These are phyloP conservation scores for Iris macrosiphon DNA, from an alignment of 106 monocot genomes.

Conservation along the genomic window DNA sequence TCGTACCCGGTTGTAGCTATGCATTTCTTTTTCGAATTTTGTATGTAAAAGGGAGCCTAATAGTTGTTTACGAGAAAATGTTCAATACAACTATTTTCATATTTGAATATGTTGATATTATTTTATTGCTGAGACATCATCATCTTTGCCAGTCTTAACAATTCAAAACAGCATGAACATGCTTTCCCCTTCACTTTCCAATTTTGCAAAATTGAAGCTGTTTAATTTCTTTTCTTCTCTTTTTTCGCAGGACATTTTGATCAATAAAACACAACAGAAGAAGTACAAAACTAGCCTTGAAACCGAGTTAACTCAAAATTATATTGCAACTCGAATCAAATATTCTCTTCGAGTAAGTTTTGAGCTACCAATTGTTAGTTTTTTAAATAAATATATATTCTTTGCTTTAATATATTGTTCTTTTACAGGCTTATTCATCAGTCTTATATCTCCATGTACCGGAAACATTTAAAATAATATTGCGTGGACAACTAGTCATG, in stretches of 20 bases:
- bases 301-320: slow-evolving; percentile 23
- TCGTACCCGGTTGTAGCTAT: too few relatives aligned
- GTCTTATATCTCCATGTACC: slow-evolving; percentile 74
- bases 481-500: slow-evolving; percentile 56
- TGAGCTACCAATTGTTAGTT: background rate
- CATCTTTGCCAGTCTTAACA: too few relatives aligned
- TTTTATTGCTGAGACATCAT: too few relatives aligned
- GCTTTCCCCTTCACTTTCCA: too few relatives aligned
- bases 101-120: too few relatives aligned
- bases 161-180: too few relatives aligned
- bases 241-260: slow-evolving; percentile 65
- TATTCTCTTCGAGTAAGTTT: slow-evolving; percentile 79
- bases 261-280: slow-evolving; percentile 36
- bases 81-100: too few relatives aligned
- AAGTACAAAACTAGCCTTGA: slow-evolving; percentile 6
- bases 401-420: background rate
- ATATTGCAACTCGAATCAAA: slow-evolving; percentile 42
- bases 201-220: too few relatives aligned
- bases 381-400: background rate
- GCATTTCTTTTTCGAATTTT: too few relatives aligned
- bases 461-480: slow-evolving; percentile 53
- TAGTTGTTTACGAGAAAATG: too few relatives aligned
- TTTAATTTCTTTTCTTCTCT: background rate
- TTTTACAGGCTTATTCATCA: slow-evolving; percentile 66
- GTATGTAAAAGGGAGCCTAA: too few relatives aligned